Evolutionary conservation across 1,284 basidiomycete genomes (phyloP).

Genomic region (Pisolithus thermaeus): DNA sequence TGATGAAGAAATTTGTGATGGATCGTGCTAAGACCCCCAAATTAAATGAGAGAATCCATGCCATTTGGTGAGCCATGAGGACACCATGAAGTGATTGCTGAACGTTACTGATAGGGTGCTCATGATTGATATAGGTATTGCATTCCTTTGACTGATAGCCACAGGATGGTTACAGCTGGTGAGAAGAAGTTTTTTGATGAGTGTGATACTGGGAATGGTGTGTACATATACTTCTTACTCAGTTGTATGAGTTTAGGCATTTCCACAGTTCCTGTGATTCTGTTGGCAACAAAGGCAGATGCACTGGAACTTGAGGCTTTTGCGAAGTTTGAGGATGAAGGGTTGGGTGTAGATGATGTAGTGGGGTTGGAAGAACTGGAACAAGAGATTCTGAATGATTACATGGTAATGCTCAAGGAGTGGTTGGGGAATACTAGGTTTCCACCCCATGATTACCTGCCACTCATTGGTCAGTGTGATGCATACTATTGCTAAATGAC

Average conservation of each 20-base stretch:
- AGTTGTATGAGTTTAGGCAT: too few species aligned
- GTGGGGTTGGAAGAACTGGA: neutral
- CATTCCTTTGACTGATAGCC: constrained; percentile 11
- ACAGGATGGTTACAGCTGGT: constrained; percentile 5
- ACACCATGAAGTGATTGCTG: neutral
- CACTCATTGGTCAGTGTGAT: neutral
- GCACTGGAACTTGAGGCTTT: constrained; percentile 23
- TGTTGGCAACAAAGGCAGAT: constrained; percentile 16
- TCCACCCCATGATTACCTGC: neutral
- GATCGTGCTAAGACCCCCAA: neutral
- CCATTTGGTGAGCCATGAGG: constrained; percentile 19
- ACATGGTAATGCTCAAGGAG: neutral
- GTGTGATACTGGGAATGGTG: constrained; percentile 10
- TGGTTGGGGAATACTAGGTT: neutral
- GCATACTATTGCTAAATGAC: too few species aligned
- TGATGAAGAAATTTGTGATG: constrained; percentile 18
- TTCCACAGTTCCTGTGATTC: neutral
- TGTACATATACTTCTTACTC: neutral
- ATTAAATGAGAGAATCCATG: constrained; percentile 18
- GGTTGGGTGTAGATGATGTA: too few species aligned
- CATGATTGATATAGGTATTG: constrained; percentile 10
- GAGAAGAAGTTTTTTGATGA: constrained; percentile 11
- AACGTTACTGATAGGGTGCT: neutral
- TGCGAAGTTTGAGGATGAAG: neutral
- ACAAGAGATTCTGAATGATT: neutral